These are phyloP conservation scores for Xenoacremonium recifei DNA, from an alignment of 2,329 filamentous ascomycete genomes.

Conservation along the genomic window DNA sequence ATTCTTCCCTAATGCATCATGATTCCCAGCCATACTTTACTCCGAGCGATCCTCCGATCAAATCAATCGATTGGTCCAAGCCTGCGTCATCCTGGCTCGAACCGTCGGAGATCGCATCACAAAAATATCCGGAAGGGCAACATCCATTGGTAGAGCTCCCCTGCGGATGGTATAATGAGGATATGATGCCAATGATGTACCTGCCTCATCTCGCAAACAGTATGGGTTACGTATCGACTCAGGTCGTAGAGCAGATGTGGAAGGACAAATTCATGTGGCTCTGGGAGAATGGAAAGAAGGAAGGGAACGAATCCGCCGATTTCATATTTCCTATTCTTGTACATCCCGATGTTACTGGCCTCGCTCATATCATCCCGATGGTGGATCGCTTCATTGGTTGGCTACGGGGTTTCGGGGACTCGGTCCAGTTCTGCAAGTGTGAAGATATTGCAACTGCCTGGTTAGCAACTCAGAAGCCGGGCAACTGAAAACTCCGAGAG, in stretches of 20 bases:
- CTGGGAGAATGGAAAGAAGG: slow-evolving; percentile 30
- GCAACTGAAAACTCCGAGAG: neutral
- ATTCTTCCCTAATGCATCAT: slow-evolving; percentile 43
- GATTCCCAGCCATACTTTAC: slow-evolving; percentile 44
- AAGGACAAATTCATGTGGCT: slow-evolving; percentile 58
- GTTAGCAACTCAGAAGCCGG: too few species aligned
- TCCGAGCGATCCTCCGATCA: slow-evolving; percentile 29
- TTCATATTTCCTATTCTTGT: slow-evolving; percentile 52
- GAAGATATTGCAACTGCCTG: neutral
- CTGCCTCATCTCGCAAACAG: slow-evolving; percentile 48
- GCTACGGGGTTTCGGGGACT: slow-evolving; percentile 34
- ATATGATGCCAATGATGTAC: slow-evolving; percentile 48
- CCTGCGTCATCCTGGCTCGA: slow-evolving; percentile 43
- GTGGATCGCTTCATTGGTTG: slow-evolving; percentile 47
- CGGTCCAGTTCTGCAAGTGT: neutral
- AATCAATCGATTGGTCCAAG: slow-evolving; percentile 34
- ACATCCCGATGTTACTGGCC: slow-evolving; percentile 59
- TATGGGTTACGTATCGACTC: slow-evolving; percentile 56
- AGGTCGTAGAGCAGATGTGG: slow-evolving; percentile 60
- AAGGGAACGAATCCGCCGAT: slow-evolving; percentile 28
- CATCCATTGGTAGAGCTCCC: slow-evolving; percentile 42
- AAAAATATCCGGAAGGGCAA: slow-evolving; percentile 2
- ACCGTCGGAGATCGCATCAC: slow-evolving; percentile 29
- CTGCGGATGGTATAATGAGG: slow-evolving; percentile 48
- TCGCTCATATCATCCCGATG: slow-evolving; percentile 57